These are phyloP conservation scores for Tremella yokohamensis DNA, from an alignment of 768 basidiomycete species.

Conservation along the genomic window DNA sequence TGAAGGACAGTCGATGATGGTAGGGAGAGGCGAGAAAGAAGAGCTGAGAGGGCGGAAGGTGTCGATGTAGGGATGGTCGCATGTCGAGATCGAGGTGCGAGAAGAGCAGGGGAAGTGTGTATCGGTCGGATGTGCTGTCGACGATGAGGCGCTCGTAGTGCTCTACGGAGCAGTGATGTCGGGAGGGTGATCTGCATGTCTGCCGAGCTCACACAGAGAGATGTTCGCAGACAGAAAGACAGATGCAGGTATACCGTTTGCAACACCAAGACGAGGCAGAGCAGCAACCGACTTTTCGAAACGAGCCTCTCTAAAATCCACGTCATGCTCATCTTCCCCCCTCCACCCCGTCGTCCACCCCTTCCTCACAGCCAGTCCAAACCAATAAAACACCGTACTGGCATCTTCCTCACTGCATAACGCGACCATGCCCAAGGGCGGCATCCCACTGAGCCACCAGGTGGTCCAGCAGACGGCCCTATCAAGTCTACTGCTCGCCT, in stretches of 20 bases:
- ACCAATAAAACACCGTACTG: no score
- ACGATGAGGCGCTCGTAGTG: not conserved
- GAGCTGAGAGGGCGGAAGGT: conserved; percentile 40
- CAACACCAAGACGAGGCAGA: no score
- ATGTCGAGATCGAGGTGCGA: conserved; percentile 5
- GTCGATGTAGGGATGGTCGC: conserved; percentile 16
- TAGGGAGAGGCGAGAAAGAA: conserved; percentile 43
- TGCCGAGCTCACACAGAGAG: no score
- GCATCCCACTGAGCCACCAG: conserved; percentile 32
- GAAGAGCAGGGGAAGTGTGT: not conserved
- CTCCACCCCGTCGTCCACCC: no score
- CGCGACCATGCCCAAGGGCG: not conserved
- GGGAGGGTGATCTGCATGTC: not conserved
- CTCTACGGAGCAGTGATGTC: not conserved
- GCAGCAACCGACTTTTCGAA: no score
- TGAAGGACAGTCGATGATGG: conserved; percentile 27
- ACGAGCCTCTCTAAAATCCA: no score
- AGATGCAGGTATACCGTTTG: no score
- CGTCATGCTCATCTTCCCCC: no score
- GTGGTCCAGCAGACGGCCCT: conserved; percentile 36
- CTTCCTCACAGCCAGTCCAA: no score
- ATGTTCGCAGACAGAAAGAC: no score
- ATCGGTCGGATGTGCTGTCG: not conserved
- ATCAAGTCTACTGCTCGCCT: conserved; percentile 28
- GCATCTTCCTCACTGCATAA: no score